Percentiles rank a stretch among this genome's conserved stretches.
Conservation (phyloP, 345 rosid species). For the Luvunga scandens region DNA sequence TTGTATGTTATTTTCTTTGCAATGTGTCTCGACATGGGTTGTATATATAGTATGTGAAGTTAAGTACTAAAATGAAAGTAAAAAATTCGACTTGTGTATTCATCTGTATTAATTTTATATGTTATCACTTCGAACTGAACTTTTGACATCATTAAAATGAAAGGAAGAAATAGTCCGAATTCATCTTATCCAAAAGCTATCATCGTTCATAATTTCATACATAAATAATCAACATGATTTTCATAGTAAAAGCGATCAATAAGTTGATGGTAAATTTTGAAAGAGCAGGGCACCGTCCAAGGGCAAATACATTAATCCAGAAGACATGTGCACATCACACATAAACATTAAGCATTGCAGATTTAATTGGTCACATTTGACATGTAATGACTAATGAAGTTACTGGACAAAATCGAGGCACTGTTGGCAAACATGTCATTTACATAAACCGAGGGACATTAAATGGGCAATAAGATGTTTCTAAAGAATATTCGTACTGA, state of each 20-base stretch:
- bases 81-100: too few relatives aligned
- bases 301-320: neutral
- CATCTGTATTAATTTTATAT: too few relatives aligned
- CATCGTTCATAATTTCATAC: neutral
- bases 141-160: too few relatives aligned
- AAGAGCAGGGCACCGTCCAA: neutral
- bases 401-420: constrained; percentile 3
- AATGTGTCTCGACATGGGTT: neutral
- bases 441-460: neutral
- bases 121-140: neutral
- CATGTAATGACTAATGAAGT: neutral
- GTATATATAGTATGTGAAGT: neutral
- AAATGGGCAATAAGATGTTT: constrained; percentile 24
- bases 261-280: neutral
- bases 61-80: neutral
- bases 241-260: neutral
- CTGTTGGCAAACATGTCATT: constrained; percentile 6
- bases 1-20: neutral
- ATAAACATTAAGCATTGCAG: neutral
- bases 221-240: neutral
- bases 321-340: neutral
- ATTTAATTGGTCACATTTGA: neutral
- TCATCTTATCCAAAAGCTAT: too few relatives aligned
- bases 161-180: too few relatives aligned
- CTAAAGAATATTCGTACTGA: constrained; percentile 29